Percentiles rank a stretch among this genome's conserved stretches.
phyloP scores from a whole-genome alignment of 805 yeast species.

The Blastobotrys chiropterorum region DNA sequence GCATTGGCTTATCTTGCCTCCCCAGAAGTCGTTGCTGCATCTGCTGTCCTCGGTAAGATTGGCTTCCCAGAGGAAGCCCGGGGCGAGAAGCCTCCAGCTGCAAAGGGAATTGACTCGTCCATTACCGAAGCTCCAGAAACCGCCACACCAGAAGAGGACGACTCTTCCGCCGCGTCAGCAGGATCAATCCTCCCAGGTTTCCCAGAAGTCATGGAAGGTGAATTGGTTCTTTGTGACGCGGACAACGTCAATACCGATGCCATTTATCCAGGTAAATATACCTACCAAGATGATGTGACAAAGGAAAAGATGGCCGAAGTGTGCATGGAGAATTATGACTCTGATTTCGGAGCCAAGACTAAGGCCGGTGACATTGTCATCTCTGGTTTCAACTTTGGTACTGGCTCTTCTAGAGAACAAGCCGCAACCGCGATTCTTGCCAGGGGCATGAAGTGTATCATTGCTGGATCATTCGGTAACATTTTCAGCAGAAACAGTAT shows the following conservation, averaged over 20 bases:
- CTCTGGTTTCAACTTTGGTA: conserved; percentile 93
- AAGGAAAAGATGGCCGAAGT: conserved; percentile 97
- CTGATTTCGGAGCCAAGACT: conserved; percentile 77
- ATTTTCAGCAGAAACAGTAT: conserved; percentile 93
- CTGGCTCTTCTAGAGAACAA: conserved; percentile 98
- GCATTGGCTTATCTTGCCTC: conserved; percentile 95
- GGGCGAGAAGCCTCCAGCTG: conserved; percentile 47
- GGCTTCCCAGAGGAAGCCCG: conserved; percentile 84
- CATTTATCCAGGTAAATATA: conserved; percentile 97
- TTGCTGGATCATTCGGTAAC: conserved; percentile 96
- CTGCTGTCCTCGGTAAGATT: conserved; percentile 91
- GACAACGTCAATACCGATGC: conserved; percentile 94
- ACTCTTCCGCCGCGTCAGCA: conserved; percentile 33
- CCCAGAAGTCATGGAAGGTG: conserved; percentile 86
- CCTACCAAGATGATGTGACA: conserved; percentile 96
- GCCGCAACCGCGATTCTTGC: conserved; percentile 98
- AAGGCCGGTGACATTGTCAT: conserved; percentile 83
- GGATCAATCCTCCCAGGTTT: conserved; percentile 85
- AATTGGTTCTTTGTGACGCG: conserved; percentile 90
- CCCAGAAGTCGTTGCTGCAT: conserved; percentile 98
- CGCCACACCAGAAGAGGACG: conserved; percentile 25
- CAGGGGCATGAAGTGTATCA: conserved; percentile 84
- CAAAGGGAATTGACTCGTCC: conserved; percentile 42
- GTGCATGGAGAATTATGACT: conserved; percentile 98
- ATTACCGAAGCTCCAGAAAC: conserved; percentile 29